These are phyloP conservation scores for Irpex lacteus DNA, from an alignment of 1,284 basidiomycete genomes.

Conservation along the genomic window DNA sequence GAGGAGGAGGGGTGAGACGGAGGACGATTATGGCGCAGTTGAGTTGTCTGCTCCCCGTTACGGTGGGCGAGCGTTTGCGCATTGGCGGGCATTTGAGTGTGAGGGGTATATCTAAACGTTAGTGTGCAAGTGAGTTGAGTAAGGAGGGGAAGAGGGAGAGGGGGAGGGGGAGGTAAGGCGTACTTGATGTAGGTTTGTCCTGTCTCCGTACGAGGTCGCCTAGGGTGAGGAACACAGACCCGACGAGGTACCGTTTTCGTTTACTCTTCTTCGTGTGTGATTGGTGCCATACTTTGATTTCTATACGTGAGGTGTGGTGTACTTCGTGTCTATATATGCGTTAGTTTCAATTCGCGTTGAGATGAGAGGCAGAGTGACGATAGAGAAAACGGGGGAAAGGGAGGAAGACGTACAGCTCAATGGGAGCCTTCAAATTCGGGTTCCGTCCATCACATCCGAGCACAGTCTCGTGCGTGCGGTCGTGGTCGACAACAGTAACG, in stretches of 20 bases:
- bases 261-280: conserved; percentile 55
- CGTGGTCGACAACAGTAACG: conserved; percentile 45
- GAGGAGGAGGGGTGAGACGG: conserved; percentile 20
- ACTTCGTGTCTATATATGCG: conserved; percentile 35
- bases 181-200: conserved; percentile 18
- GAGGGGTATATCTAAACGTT: conserved; percentile 24
- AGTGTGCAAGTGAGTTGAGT: too few species aligned
- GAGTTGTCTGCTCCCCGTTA: conserved; percentile 20
- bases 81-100: conserved; percentile 26
- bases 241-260: conserved; percentile 49
- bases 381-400: too few species aligned
- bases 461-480: conserved; percentile 47
- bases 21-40: conserved; percentile 27
- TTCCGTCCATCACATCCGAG: conserved; percentile 69
- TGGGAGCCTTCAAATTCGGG: conserved; percentile 53
- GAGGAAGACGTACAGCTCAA: conserved; percentile 45
- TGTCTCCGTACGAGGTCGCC: conserved; percentile 50
- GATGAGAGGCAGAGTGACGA: too few species aligned
- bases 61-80: conserved; percentile 27
- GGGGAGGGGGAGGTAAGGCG: neutral
- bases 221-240: conserved; percentile 42
- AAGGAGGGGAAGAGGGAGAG: neutral
- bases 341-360: too few species aligned
- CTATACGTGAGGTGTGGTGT: conserved; percentile 37
- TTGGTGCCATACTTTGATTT: conserved; percentile 51